phyloP scores from a whole-genome alignment of 2,329 filamentous ascomycete genomes.

The Colletotrichum eleusines region DNA sequence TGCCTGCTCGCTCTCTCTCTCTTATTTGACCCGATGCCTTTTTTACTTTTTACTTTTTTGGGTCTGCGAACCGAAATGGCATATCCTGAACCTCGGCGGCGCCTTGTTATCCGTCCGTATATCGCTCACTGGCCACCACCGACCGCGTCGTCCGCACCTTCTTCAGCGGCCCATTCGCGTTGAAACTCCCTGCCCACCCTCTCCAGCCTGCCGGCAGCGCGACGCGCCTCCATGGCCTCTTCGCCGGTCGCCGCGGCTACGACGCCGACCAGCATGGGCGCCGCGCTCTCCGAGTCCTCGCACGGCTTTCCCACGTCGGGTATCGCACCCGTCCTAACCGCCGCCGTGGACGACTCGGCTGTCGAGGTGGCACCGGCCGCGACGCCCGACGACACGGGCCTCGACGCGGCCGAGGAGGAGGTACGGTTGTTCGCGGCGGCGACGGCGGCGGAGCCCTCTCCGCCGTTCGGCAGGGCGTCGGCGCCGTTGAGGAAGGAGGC shows the following conservation, averaged over 20 bases:
- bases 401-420: slow-evolving; percentile 22
- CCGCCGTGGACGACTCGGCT: slow-evolving; percentile 8
- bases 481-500: slow-evolving; percentile 61
- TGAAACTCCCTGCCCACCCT: slow-evolving; percentile 67
- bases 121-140: slow-evolving; percentile 7
- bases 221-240: slow-evolving; percentile 63
- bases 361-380: slow-evolving; percentile 21
- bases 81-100: background rate
- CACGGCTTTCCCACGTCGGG: slow-evolving; percentile 22
- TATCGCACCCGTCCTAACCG: slow-evolving; percentile 14
- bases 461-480: slow-evolving; percentile 35
- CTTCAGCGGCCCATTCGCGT: slow-evolving; percentile 60
- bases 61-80: background rate
- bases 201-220: slow-evolving; percentile 66
- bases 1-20: background rate
- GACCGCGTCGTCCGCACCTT: slow-evolving; percentile 33
- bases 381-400: slow-evolving; percentile 17
- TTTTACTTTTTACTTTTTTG: too few species aligned
- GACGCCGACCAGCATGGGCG: slow-evolving; percentile 66
- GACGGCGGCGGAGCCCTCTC: slow-evolving; percentile 25
- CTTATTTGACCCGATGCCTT: background rate
- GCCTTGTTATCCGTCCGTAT: too few species aligned
- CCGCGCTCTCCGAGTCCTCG: slow-evolving; percentile 44
- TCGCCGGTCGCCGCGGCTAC: slow-evolving; percentile 64
- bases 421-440: slow-evolving; percentile 13